Evolutionary conservation across 1,139 yeast species (phyloP), one percentile per base, ranked within the genome.

Genomic region (Lizanozyma gosingica): DNA sequence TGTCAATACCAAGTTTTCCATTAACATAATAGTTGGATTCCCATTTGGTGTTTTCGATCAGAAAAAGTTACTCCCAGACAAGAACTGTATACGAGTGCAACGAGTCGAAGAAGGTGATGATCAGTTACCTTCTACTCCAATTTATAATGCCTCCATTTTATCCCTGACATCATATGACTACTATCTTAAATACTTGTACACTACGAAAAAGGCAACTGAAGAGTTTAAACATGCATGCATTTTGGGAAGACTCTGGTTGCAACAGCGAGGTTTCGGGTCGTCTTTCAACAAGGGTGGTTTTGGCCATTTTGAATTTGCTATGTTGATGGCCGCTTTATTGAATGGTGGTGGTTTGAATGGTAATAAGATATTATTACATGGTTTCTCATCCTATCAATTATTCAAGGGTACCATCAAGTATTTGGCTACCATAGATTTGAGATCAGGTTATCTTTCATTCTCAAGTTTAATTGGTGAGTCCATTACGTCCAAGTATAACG

Each of bases 361-460:
- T 16, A 82, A 82, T 52, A 82, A 80, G 52, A 80, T 87, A 29
- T 67, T 92, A 43, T 61, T 88, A 37, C 82, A 81, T 50, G 98
- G 97, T 1, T 90, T 84, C 57, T 86, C 96, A 3, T 83, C 94
- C 22, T 92, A 88, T 57, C 98, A 92, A 62, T 65, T 92, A 42
- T 92, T 92, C 66, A 88, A 86, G 58, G 96, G 94, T 54, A 78
- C 87, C 2, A 71, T 92, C 40, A 80, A 80, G 51, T 90, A 83
- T 52, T 58, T 92, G 45, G 94, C 97, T 1, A 76, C 86, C 2
- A 79, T 80, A 67, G 92, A 85, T 54, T 62, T 90, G 41, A 61
- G 69, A 39, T 59, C 69, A 17, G 92, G 92, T 0, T 80, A 82
- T 51, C 63, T 83, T 40, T 80, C 84, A 35, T 82, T 83, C 53